phyloP scores from a whole-genome alignment of 768 basidiomycete species.

The Macrolepiota albuminosa region DNA sequence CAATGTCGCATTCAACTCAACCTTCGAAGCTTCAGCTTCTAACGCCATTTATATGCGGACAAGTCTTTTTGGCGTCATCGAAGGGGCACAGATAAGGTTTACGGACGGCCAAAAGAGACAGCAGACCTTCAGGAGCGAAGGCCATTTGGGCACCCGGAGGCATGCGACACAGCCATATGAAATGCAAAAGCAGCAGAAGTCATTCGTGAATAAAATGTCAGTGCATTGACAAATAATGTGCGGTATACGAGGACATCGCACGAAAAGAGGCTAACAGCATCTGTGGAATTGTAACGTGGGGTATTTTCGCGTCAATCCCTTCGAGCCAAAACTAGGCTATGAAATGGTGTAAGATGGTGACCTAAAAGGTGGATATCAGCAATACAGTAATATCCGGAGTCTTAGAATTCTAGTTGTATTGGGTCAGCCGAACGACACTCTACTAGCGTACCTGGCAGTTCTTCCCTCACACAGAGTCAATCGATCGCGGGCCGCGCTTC shows the following conservation, averaged over 20 bases:
- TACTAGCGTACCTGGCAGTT: conserved; percentile 13
- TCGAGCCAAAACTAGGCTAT: not conserved
- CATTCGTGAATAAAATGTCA: not conserved
- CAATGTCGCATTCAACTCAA: not conserved
- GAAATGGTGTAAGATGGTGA: not conserved
- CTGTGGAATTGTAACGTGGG: not conserved
- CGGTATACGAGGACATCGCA: conserved; percentile 8
- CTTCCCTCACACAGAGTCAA: conserved; percentile 7
- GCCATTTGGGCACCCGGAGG: not conserved
- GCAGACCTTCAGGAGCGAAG: not conserved
- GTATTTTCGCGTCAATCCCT: not conserved
- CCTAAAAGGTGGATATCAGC: not conserved
- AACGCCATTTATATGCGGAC: not conserved
- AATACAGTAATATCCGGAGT: conserved; percentile 3
- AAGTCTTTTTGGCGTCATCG: not conserved
- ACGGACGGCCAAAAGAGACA: not conserved
- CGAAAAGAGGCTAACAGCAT: not conserved
- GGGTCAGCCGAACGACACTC: conserved; percentile 10
- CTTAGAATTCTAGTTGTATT: conserved; percentile 13
- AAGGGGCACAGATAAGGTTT: not conserved
- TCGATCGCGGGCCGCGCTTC: not conserved
- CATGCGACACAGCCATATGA: conserved; percentile 2
- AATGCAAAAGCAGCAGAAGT: not conserved
- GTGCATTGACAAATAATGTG: conserved; percentile 7
- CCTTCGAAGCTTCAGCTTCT: no score